Evolutionary conservation across 2,329 filamentous ascomycete genomes (phyloP), one percentile per base, ranked within the genome.

Genomic region (Verticillium zaregamsianum): DNA sequence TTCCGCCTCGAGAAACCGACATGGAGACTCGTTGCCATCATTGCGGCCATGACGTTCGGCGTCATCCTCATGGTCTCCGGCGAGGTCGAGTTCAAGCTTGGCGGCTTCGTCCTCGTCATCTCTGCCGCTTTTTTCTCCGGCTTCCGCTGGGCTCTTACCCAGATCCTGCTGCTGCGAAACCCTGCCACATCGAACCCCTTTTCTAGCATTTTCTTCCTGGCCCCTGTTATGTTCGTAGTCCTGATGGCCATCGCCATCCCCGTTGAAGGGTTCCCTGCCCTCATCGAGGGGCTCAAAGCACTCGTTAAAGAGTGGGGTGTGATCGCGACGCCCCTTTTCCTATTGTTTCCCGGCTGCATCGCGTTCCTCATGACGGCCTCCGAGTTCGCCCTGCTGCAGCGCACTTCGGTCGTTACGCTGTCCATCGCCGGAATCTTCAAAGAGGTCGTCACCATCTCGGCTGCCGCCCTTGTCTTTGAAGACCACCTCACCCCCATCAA

Each of bases 391-490:
- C 85, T 99, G 64, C 85, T 99, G 67, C 90, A 97, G 79, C 91
- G 95, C 57, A 98, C 94, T 0, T 96, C 91, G 1, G 95, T 99
- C 59, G 95, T 99, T 59, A 98, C 95, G 0, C 83, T 99, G 55
- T 96, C 91, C 59, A 97, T 99, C 68, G 96, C 93, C 65, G 95
- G 95, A 64, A 98, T 99, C 65, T 98, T 99, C 82, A 99, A 99
- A 75, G 95, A 99, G 78, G 95, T 98, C 49, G 89, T 99, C 61
- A 99, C 95, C 15, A 98, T 99, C 70, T 89, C 87, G 49, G 93
- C 92, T 1, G 94, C 94, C 0, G 90, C 92, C 9, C 74, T 96
- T 32, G 87, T 97, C 4, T 99, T 97, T 79, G 86, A 95, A 69
- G 95, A 99, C 73, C 86, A 85, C 57, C 85, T 99, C 55, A 97